Base-by-base conservation (phyloP, 140 eudicot species). In the Flaveria floridana region DNA sequence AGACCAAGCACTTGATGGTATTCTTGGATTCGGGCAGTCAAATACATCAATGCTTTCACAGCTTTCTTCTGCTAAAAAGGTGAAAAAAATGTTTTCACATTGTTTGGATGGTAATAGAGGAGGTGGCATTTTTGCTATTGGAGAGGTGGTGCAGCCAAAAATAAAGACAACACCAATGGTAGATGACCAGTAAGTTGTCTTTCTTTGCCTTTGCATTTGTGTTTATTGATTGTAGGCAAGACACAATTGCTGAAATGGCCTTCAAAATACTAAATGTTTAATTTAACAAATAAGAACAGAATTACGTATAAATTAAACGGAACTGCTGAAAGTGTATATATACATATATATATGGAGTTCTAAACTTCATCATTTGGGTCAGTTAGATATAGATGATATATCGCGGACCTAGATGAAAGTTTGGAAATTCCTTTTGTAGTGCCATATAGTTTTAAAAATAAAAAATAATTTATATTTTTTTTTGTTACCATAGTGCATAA, bases 71-170 rank as follows among this genome's bases (percentile, higher is more conserved):
- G 57, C 88, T 68, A 78, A 76, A 39, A 88, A 86, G 78, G 84
- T 91, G 68, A 86, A 85, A 59, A 91, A 76, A 70, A 70, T 81
- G 62, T 91, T 91, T 73, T 82, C 97, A 16, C 97, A 90, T 81
- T 91, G 97, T 83, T 85, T 91, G 80, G 89, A 84, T 70, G 85
- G 87, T 16, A 80, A 11, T 5, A 79, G 80, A 28, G 97, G 97
- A 63, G 97, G 97, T 50, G 97, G 97, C 37, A 86, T 91, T 7
- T 90, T 88, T 74, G 87, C 92, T 65, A 81, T 91, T 63, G 97
- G 97, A 71, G 80, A 88, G 77, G 82, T 91, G 15, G 96, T 83
- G 61, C 76, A 88, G 65, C 97, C 97, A 34, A 86, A 83, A 81
- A 68, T 88, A 44, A 78, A 84, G 7, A 61, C 86, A 61, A 86